Evolutionary conservation across 1,139 yeast species (phyloP).

Genomic region (Geotrichum klebahnii): DNA sequence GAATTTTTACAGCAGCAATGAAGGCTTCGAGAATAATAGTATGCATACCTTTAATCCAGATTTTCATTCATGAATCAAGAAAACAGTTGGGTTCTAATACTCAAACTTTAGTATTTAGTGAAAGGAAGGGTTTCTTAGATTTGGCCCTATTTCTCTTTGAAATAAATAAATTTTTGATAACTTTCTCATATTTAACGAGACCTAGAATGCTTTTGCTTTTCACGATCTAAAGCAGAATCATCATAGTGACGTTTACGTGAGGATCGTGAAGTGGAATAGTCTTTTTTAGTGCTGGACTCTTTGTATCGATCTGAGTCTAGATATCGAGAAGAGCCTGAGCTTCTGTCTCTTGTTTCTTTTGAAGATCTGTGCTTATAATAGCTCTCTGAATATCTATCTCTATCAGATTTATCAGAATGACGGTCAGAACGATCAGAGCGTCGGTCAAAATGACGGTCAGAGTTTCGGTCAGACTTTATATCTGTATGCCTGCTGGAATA

Average conservation of each 20-base stretch:
- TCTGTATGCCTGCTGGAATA: background rate
- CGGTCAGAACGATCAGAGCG: conserved; percentile 4
- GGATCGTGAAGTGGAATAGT: background rate
- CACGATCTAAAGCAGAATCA: background rate
- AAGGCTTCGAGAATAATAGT: too few relatives aligned
- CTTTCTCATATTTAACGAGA: background rate
- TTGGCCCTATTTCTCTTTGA: background rate
- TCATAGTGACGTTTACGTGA: conserved; percentile 4
- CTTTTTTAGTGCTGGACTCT: background rate
- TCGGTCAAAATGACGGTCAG: too few relatives aligned
- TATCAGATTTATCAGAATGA: background rate
- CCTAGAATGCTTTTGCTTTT: background rate
- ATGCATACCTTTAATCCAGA: too few relatives aligned
- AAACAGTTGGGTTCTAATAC: too few relatives aligned
- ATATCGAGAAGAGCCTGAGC: background rate
- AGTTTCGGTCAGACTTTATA: conserved; percentile 6
- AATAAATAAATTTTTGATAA: too few relatives aligned
- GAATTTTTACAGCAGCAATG: too few relatives aligned
- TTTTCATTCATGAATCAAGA: too few relatives aligned
- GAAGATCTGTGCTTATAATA: background rate
- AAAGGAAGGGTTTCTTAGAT: background rate
- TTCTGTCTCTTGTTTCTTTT: background rate
- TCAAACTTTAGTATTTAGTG: too few relatives aligned
- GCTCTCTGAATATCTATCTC: background rate
- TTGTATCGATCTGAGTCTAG: background rate